phyloP scores from a whole-genome alignment of 1,284 basidiomycete genomes.

The Phylloporus gajari region DNA sequence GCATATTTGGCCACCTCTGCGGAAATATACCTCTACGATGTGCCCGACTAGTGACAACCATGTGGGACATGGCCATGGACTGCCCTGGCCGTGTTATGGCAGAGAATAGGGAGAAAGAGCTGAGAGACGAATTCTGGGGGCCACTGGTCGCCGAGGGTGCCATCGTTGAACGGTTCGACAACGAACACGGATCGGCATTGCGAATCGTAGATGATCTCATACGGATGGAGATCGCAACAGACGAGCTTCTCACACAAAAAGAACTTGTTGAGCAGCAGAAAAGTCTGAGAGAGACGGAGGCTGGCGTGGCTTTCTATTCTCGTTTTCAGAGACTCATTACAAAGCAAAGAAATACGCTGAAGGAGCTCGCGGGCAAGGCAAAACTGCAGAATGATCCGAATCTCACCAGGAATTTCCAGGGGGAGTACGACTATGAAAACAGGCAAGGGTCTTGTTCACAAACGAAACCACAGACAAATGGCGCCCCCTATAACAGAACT shows the following conservation, averaged over 20 bases:
- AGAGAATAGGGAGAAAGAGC: constrained; percentile 33
- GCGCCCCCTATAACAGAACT: no score
- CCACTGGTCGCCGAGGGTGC: constrained; percentile 48
- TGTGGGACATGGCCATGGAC: constrained; percentile 37
- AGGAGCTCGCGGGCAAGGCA: constrained; percentile 25
- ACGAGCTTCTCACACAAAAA: constrained; percentile 32
- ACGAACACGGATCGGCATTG: not conserved
- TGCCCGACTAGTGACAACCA: constrained; percentile 56
- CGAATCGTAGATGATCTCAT: constrained; percentile 16
- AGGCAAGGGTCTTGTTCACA: no score
- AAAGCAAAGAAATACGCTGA: constrained; percentile 23
- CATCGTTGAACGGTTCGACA: constrained; percentile 6
- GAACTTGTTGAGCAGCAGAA: constrained; percentile 29
- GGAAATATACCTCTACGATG: constrained; percentile 20
- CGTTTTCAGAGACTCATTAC: constrained; percentile 28
- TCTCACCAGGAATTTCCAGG: constrained; percentile 21
- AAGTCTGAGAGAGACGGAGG: constrained; percentile 33
- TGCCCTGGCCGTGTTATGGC: not conserved
- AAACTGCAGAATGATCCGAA: constrained; percentile 15
- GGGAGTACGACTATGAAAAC: constrained; percentile 15
- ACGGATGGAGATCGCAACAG: not conserved
- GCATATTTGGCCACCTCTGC: constrained; percentile 52
- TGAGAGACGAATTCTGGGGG: constrained; percentile 40
- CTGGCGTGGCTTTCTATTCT: constrained; percentile 30
- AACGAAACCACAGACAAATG: no score